Evolutionary conservation across 129 eudicot genomes (phyloP).

Genomic region (Escallonia herrerae): DNA sequence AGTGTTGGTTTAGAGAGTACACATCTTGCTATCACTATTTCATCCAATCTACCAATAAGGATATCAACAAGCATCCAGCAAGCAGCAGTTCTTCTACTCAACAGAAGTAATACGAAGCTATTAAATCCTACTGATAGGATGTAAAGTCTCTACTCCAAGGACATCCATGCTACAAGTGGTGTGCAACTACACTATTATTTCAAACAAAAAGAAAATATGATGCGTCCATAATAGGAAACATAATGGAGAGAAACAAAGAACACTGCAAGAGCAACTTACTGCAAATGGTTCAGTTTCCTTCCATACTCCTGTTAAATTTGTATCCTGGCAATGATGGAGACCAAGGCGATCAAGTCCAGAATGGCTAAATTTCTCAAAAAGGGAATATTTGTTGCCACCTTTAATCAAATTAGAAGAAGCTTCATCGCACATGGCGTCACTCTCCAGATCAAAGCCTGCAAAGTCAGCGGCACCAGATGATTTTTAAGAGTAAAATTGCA

Average conservation of each 20-base stretch:
- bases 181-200: too few relatives aligned
- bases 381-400: conserved; percentile 29
- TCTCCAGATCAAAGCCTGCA: conserved; percentile 20
- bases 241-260: background rate
- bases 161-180: too few relatives aligned
- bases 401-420: conserved; percentile 5
- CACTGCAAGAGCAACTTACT: conserved; percentile 30
- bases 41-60: too few relatives aligned
- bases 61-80: too few relatives aligned
- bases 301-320: conserved; percentile 53
- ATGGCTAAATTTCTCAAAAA: conserved; percentile 55
- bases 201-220: too few relatives aligned
- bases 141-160: too few relatives aligned
- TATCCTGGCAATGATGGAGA: conserved; percentile 27
- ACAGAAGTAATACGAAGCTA: too few relatives aligned
- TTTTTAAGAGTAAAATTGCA: background rate
- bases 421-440: background rate
- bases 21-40: too few relatives aligned
- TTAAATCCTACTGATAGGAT: too few relatives aligned
- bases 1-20: too few relatives aligned
- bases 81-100: too few relatives aligned
- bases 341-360: conserved; percentile 68
- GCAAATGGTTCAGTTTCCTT: conserved; percentile 53
- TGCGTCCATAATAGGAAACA: too few relatives aligned
- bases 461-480: conserved; percentile 1